Evolutionary conservation across 2,329 filamentous ascomycete species (phyloP).

Genomic region (Trichoderma hamatum): DNA sequence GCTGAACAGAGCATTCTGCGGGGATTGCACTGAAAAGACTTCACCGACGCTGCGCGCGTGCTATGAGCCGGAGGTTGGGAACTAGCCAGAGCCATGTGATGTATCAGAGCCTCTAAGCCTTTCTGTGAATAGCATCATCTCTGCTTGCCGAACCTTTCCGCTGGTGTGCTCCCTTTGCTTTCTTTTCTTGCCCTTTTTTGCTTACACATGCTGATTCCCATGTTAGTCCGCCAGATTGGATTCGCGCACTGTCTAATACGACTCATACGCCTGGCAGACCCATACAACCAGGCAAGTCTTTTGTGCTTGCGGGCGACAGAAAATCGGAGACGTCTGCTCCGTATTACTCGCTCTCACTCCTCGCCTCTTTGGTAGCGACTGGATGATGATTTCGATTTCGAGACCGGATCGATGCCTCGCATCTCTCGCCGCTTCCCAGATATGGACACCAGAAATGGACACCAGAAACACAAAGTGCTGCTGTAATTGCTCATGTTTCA

Average conservation of each 20-base stretch:
- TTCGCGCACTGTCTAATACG: background rate
- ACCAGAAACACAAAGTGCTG: background rate
- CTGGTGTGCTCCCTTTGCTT: background rate
- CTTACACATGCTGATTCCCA: background rate
- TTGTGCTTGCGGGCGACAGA: slow-evolving; percentile 14
- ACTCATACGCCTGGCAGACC: background rate
- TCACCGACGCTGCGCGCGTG: background rate
- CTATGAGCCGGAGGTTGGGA: background rate
- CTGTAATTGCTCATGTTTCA: background rate
- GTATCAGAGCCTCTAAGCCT: background rate
- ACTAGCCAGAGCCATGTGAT: background rate
- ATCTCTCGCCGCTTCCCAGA: background rate
- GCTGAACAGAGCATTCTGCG: background rate
- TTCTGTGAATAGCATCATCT: background rate
- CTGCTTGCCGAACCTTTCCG: background rate
- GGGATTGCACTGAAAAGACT: background rate
- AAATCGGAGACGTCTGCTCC: slow-evolving; percentile 1
- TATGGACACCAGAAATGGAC: background rate
- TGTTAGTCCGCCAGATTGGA: background rate
- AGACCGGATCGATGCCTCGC: background rate
- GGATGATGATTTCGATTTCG: background rate
- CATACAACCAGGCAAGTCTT: background rate
- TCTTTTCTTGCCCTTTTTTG: background rate
- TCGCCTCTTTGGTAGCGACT: background rate
- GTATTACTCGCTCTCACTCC: slow-evolving; percentile 14